Evolutionary conservation across 2,329 filamentous ascomycete species (phyloP).

Genomic region (Atkinsonella texensis): DNA sequence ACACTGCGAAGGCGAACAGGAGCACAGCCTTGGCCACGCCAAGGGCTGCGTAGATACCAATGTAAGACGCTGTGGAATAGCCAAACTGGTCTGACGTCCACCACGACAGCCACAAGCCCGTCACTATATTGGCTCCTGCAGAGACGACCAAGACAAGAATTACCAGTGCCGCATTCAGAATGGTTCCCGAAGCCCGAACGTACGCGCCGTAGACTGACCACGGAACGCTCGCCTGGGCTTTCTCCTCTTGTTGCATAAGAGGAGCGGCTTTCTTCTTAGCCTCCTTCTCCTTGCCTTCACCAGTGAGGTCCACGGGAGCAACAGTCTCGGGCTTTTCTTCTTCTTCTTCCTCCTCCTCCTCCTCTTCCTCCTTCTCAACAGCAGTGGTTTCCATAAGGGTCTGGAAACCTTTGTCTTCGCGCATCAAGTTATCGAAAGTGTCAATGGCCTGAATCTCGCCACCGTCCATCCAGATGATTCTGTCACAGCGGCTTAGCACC

Average conservation of each 20-base stretch:
- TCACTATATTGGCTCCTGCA: constrained; percentile 76
- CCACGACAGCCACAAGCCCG: constrained; percentile 84
- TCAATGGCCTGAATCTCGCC: constrained; percentile 76
- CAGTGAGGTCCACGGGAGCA: constrained; percentile 21
- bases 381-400: constrained; percentile 78
- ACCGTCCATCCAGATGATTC: constrained; percentile 86
- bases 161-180: constrained; percentile 56
- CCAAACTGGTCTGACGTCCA: constrained; percentile 77
- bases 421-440: constrained; percentile 82
- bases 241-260: constrained; percentile 63
- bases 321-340: constrained; percentile 37
- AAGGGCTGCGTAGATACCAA: constrained; percentile 58
- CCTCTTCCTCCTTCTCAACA: constrained; percentile 47
- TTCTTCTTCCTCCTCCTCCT: constrained; percentile 23
- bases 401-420: constrained; percentile 63
- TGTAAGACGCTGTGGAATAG: constrained; percentile 57
- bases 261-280: constrained; percentile 46
- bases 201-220: constrained; percentile 74
- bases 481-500: constrained; percentile 79
- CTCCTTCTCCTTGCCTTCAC: constrained; percentile 29
- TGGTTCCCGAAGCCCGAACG: constrained; percentile 59
- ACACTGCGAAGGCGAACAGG: constrained; percentile 70
- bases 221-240: constrained; percentile 62
- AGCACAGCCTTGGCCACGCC: constrained; percentile 59
- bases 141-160: constrained; percentile 53